Evolutionary conservation across 2,329 filamentous ascomycete species (phyloP), one percentile per base, ranked within the genome.

Genomic region (Fusarium falciforme): DNA sequence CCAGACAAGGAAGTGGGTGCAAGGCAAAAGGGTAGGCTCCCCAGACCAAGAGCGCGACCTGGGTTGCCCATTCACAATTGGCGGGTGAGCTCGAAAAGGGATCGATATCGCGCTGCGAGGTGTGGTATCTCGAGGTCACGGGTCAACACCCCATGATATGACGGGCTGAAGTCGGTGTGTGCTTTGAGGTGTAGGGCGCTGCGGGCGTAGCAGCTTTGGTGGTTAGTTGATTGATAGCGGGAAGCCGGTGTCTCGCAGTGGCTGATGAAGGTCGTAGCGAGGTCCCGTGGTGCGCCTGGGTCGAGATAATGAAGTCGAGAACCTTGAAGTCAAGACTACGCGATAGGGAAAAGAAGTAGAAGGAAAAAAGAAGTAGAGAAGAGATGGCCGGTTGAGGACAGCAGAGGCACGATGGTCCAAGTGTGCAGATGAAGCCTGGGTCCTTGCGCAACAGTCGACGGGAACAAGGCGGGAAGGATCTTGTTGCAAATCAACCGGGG

Each of bases 111-210:
- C 68, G 33, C 61, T 66, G 54, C 4, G 52, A 70, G 67, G 64
- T 61, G 76, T 78, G 68, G 64, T 70, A 67, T 59, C 65, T 25
- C 33, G 64, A 73, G 67, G 69, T 78, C 74, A 78, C 64, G 74
- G 68, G 76, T 76, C 64, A 78, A 44, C 67, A 64, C 54, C 74
- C 72, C 76, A 78, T 78, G 76, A 76, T 78, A 76, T 63, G 66
- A 55, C 58, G 71, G 49, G 57, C 57, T 72, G 61, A 58, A 74
- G 76, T 77, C 74, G 76, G 76, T 76, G 76, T 73, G 67, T 74
- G 64, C 47, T 72, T 57, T 57, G 66, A 64, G 64, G 66, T 65
- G 62, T 74, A 74, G 67, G 47, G 64, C 52, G 64, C 71, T 68
- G 76, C 70, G 72, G 72, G 76, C 61, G 66, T 72, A 68, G 71